Evolutionary conservation across 495 filamentous ascomycete species (phyloP).

Genomic region (Aspergillus indologenus): DNA sequence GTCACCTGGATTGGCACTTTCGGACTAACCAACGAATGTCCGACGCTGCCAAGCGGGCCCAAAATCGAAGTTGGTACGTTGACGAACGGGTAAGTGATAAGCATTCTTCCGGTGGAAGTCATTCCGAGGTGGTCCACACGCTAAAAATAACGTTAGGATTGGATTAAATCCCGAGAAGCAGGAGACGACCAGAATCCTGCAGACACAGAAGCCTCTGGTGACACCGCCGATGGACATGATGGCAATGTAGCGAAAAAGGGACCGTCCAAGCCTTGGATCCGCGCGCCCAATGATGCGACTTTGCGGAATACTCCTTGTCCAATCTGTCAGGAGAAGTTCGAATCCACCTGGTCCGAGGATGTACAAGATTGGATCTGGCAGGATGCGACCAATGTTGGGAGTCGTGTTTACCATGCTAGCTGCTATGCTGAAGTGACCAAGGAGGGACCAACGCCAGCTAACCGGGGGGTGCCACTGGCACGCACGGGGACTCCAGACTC

Average conservation of each 20-base stretch:
- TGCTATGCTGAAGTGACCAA: constrained; percentile 83
- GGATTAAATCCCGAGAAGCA: constrained; percentile 78
- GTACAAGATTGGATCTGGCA: constrained; percentile 97
- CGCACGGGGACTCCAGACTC: constrained; percentile 60
- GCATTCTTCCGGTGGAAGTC: constrained; percentile 3
- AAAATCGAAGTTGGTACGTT: constrained; percentile 90
- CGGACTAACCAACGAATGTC: constrained; percentile 83
- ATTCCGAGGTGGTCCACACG: background rate
- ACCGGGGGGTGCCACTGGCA: constrained; percentile 39
- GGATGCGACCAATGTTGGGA: constrained; percentile 77
- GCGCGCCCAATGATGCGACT: constrained; percentile 73
- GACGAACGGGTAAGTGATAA: constrained; percentile 71
- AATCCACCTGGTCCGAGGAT: constrained; percentile 83
- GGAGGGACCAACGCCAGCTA: constrained; percentile 44
- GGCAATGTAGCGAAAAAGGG: constrained; percentile 46
- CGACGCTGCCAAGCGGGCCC: constrained; percentile 75
- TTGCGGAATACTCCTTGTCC: constrained; percentile 73
- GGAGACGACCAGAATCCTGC: constrained; percentile 57
- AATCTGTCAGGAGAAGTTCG: constrained; percentile 93
- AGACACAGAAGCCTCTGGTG: constrained; percentile 38
- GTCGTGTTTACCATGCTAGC: constrained; percentile 80
- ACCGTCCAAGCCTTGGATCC: constrained; percentile 71
- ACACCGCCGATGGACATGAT: constrained; percentile 32
- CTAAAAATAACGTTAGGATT: constrained; percentile 54
- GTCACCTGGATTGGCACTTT: constrained; percentile 98